Evolutionary conservation across 202 grass and related monocot genomes (phyloP), one percentile per base, ranked within the genome.

Genomic region (Elaeis oleifera): DNA sequence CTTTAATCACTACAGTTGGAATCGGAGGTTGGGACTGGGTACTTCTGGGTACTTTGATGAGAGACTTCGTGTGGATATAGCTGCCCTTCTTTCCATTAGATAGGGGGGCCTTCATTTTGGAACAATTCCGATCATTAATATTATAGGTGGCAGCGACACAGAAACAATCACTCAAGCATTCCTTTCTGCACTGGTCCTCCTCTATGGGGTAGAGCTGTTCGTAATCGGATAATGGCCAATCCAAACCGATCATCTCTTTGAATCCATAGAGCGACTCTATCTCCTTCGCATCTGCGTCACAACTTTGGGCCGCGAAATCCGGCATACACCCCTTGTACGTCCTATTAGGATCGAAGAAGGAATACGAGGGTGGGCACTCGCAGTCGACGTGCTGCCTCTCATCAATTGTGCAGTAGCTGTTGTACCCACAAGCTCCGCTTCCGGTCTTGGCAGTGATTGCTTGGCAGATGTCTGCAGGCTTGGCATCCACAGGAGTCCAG

Each of bases 341-440:
- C 15, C 68, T 72, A 8, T 50, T 70, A 0, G 57, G 17, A 56
- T 94, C 89, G 8, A 82, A 17, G 54, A 85, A 94, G 1, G 79
- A 74, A 55, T 88, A 85, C 0, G n/a, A 0, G 0, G 16, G 3
- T 49, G 78, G 81, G 32, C 89, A 94, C 8, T 2, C 0, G 28
- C 84, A 94, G 5, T 3, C 77, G 5, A 75, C 49, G 8, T 32
- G 69, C 26, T 59, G 64, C 3, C 63, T 58, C 19, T 19, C 16
- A 49, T 4, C 50, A 0, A 71, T 58, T 4, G 0, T 75, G 65
- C 81, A 88, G 69, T 88, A 88, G 23, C 84, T 85, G 52, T 94
- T 94, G 84, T 84, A 94, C 3, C 89, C 81, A 0, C 89, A 95
- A 56, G 60, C 63, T 0, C 89, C 81, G 4, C 89, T 89, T 22